Conservation (phyloP, 1,284 basidiomycete genomes). For the Trichosporon asahii region DNA sequence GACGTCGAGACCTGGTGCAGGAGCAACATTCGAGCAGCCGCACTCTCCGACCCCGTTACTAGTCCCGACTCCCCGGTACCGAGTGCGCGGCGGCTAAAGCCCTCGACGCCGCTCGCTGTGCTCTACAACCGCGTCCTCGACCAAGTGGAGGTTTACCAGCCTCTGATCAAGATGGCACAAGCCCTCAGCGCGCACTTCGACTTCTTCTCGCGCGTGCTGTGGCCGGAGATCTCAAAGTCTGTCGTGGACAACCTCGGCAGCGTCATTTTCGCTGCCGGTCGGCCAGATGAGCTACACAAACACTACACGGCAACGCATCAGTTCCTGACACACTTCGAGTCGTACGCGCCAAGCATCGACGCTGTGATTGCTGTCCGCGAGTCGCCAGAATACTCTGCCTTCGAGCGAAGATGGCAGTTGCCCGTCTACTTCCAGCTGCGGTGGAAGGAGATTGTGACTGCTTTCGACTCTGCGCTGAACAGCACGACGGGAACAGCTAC, state of each 20-base stretch:
- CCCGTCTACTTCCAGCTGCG: conserved; percentile 95
- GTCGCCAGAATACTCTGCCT: conserved; percentile 67
- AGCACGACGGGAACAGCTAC: not conserved
- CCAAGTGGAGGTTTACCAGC: conserved; percentile 69
- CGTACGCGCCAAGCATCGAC: conserved; percentile 69
- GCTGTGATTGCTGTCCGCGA: conserved; percentile 67
- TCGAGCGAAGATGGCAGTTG: conserved; percentile 87
- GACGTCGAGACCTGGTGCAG: conserved; percentile 67
- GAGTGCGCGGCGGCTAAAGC: not conserved
- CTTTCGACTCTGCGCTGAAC: conserved; percentile 65
- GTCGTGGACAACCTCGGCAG: conserved; percentile 79
- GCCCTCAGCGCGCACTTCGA: conserved; percentile 61
- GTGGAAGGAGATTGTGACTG: conserved; percentile 87
- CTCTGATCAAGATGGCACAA: conserved; percentile 72
- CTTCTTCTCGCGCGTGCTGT: conserved; percentile 79
- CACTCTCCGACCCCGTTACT: conserved; percentile 18
- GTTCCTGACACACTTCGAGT: conserved; percentile 81
- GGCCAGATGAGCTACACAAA: conserved; percentile 85
- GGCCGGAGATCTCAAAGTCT: conserved; percentile 73
- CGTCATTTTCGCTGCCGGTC: conserved; percentile 82
- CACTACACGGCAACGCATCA: conserved; percentile 77
- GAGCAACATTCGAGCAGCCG: conserved; percentile 30
- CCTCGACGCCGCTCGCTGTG: conserved; percentile 55
- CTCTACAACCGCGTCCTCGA: conserved; percentile 78
- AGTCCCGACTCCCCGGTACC: not conserved